phyloP scores from a whole-genome alignment of 2,329 filamentous ascomycete species.

The Xylariaceae sp. region DNA sequence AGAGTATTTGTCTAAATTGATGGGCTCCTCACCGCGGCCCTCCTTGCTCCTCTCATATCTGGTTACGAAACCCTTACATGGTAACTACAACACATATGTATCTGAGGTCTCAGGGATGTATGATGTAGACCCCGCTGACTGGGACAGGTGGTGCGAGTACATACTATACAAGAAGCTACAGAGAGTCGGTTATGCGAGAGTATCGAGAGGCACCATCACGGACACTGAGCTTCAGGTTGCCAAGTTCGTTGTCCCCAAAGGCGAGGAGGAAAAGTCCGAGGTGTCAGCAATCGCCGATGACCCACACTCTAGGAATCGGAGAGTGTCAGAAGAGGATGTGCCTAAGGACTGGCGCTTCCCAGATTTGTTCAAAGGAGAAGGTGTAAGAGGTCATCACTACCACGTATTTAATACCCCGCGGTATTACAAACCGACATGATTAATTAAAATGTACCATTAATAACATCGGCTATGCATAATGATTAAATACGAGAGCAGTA shows the following conservation, averaged over 20 bases:
- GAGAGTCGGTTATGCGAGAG: constrained; percentile 82
- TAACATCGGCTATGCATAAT: too few relatives aligned
- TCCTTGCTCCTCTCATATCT: constrained; percentile 86
- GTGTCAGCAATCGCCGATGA: constrained; percentile 37
- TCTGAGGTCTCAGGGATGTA: constrained; percentile 84
- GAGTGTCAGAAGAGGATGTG: constrained; percentile 67
- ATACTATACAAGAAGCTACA: constrained; percentile 89
- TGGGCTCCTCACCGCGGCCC: constrained; percentile 78
- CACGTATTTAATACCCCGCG: constrained; percentile 93
- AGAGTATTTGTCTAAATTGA: constrained; percentile 80
- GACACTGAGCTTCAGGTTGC: constrained; percentile 96
- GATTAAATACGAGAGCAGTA: constrained; percentile 6
- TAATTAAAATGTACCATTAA: too few relatives aligned
- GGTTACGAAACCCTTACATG: constrained; percentile 82
- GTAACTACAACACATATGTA: constrained; percentile 97
- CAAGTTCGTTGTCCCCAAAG: constrained; percentile 82
- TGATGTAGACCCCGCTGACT: constrained; percentile 87
- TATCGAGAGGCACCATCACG: constrained; percentile 86
- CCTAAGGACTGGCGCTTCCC: constrained; percentile 80
- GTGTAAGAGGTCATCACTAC: constrained; percentile 84
- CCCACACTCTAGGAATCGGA: constrained; percentile 51
- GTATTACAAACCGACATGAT: constrained; percentile 50
- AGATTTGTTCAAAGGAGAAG: constrained; percentile 74
- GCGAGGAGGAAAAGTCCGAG: constrained; percentile 51
- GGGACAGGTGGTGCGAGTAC: constrained; percentile 99